phyloP scores from a whole-genome alignment of 176 grass and related monocot genomes.

The Olyra latifolia region DNA sequence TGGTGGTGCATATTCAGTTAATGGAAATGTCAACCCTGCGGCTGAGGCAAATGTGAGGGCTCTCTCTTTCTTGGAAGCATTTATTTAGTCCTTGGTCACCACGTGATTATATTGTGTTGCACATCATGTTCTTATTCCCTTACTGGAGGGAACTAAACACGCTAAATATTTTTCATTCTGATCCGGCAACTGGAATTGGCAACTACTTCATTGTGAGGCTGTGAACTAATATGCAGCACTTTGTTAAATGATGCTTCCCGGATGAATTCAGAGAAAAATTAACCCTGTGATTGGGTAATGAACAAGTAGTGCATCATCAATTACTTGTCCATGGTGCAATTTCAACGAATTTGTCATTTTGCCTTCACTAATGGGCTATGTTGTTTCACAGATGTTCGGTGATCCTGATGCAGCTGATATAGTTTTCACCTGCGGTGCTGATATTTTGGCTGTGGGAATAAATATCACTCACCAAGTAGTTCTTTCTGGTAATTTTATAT shows the following conservation, averaged over 20 bases:
- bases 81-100: background rate
- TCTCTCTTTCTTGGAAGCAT: slow-evolving; percentile 11
- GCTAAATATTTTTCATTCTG: background rate
- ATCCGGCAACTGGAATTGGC: background rate
- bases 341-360: background rate
- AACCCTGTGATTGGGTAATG: background rate
- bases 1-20: slow-evolving; percentile 90
- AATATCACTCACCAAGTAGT: slow-evolving; percentile 94
- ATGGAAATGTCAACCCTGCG: slow-evolving; percentile 97
- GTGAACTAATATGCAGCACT: background rate
- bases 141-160: background rate
- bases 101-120: background rate
- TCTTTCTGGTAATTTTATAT: slow-evolving; percentile 54
- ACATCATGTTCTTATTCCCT: too few relatives aligned
- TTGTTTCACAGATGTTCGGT: slow-evolving; percentile 66
- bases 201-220: background rate
- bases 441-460: slow-evolving; percentile 86
- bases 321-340: background rate
- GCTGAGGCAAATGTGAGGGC: slow-evolving; percentile 73
- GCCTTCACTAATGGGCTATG: slow-evolving; percentile 10
- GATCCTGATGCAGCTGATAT: slow-evolving; percentile 89
- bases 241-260: background rate
- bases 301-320: background rate
- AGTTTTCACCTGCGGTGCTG: slow-evolving; percentile 86
- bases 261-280: background rate